Conservation (phyloP, 768 basidiomycete species). For the Suillus placidus region DNA sequence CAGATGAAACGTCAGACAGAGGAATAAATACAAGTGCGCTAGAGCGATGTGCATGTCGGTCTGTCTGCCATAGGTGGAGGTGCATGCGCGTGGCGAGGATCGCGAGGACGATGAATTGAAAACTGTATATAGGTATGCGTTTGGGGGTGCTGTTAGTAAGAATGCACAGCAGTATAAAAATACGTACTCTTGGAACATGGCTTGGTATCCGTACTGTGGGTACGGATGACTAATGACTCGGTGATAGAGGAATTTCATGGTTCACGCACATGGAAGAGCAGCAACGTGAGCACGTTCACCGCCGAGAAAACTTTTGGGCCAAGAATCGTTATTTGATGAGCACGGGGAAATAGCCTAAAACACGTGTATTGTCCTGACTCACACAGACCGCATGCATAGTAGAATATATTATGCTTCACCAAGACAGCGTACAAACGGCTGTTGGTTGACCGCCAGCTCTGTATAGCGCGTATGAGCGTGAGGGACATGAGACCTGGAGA, state of each 20-base stretch:
- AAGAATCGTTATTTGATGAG: neutral
- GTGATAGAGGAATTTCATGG: neutral
- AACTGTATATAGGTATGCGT: neutral
- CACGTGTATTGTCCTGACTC: neutral
- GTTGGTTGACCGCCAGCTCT: slow-evolving; percentile 1
- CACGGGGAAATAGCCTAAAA: neutral
- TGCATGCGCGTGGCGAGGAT: neutral
- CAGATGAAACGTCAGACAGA: neutral
- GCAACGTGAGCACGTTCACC: neutral
- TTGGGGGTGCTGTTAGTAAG: neutral
- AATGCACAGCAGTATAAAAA: neutral
- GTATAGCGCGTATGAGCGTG: neutral
- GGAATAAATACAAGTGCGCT: neutral
- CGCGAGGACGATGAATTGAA: neutral
- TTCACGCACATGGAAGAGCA: slow-evolving; percentile 1
- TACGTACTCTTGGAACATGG: slow-evolving; percentile 3
- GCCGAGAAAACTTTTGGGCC: neutral
- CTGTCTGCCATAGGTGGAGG: neutral
- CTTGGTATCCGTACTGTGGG: neutral
- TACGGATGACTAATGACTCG: no score
- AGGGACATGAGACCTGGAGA: slow-evolving; percentile 1
- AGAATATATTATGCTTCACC: neutral
- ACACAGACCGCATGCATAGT: slow-evolving; percentile 3
- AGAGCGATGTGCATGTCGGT: neutral
- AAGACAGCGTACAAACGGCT: neutral